phyloP scores from a whole-genome alignment of 257 asterid genomes.

The Solanum sitiens region DNA sequence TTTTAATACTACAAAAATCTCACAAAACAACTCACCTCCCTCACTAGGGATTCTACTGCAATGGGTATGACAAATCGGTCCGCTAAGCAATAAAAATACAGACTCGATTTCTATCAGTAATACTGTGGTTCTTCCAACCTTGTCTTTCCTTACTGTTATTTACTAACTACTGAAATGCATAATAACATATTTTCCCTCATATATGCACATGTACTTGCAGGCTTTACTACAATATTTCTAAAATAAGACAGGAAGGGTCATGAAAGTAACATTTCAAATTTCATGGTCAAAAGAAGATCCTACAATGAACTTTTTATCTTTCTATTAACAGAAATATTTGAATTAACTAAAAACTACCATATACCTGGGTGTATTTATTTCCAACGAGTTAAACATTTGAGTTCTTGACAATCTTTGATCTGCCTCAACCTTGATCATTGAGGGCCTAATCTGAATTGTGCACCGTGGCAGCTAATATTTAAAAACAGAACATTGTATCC shows the following conservation, averaged over 20 bases:
- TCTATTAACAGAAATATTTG: not conserved
- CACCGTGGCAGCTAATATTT: constrained; percentile 42
- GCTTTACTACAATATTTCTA: not conserved
- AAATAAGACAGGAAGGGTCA: not conserved
- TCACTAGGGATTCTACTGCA: not conserved
- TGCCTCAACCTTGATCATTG: constrained; percentile 73
- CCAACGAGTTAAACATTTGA: constrained; percentile 48
- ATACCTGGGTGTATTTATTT: constrained; percentile 61
- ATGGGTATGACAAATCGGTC: not conserved
- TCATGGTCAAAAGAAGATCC: not conserved
- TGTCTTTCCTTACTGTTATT: not conserved
- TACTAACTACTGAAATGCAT: not conserved
- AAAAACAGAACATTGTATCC: not conserved
- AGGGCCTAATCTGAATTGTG: constrained; percentile 67
- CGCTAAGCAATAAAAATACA: not conserved
- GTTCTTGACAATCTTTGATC: constrained; percentile 16
- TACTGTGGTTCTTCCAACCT: not conserved
- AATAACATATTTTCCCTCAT: not conserved
- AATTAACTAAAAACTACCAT: not conserved
- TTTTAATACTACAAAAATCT: not conserved
- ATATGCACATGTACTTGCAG: not conserved
- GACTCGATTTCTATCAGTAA: not conserved
- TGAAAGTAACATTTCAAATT: not conserved
- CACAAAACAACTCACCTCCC: not conserved
- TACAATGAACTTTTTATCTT: not conserved